Evolutionary conservation across 164 flowering plant genomes (phyloP).

Genomic region (Buxus sempervirens): DNA sequence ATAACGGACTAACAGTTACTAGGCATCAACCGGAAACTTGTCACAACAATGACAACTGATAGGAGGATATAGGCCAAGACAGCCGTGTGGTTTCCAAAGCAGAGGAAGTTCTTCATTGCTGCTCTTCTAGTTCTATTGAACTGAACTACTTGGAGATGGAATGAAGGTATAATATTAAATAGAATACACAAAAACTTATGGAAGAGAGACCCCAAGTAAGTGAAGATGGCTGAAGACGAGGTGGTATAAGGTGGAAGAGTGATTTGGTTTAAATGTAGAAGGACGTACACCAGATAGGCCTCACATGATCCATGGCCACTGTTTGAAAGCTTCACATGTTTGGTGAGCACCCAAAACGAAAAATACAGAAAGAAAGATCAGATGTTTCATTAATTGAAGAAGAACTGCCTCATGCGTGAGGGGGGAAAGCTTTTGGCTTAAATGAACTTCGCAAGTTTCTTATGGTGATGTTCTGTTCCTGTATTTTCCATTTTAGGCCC

Average conservation of each 20-base stretch:
- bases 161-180: no score
- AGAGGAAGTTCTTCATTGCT: conserved; percentile 18
- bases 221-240: no score
- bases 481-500: not conserved
- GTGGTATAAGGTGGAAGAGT: conserved; percentile 2
- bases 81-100: conserved; percentile 9
- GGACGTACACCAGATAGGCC: conserved; percentile 25
- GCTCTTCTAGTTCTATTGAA: conserved; percentile 3
- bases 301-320: conserved; percentile 64
- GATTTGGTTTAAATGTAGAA: conserved; percentile 32
- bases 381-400: not conserved
- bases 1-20: conserved; percentile 21
- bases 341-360: conserved; percentile 19
- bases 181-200: not conserved
- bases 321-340: conserved; percentile 40
- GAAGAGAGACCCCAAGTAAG: no score
- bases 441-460: conserved; percentile 6
- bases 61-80: conserved; percentile 23
- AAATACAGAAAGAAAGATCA: not conserved
- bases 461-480: not conserved
- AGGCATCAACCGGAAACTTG: conserved; percentile 23
- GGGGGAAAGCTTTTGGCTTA: not conserved
- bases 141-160: no score
- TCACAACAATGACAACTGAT: conserved; percentile 9
- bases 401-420: conserved; percentile 9